A percentile compares a stretch with the other conserved stretches of the same genome.
phyloP scores from a whole-genome alignment of 2,329 filamentous ascomycete genomes.

The Amesomyces nigricolor region DNA sequence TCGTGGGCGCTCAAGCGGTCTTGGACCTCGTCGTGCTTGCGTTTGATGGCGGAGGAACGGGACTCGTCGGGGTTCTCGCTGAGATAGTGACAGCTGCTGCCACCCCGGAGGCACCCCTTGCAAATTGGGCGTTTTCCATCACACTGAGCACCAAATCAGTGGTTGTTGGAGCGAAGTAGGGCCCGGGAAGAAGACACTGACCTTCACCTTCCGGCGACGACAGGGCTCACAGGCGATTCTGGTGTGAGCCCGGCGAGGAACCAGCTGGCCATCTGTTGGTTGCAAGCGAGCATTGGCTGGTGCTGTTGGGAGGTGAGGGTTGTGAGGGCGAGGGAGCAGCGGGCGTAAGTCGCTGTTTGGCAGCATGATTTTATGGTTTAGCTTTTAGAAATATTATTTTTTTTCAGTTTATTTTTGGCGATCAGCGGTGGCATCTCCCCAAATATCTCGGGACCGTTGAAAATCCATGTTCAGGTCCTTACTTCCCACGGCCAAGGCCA shows the following conservation, averaged over 20 bases:
- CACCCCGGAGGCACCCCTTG: not conserved
- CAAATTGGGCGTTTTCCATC: conserved; percentile 4
- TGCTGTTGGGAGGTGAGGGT: not conserved
- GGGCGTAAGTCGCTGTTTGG: too few relatives aligned
- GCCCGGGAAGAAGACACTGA: not conserved
- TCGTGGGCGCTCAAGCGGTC: conserved; percentile 5
- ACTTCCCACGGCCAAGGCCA: too few relatives aligned
- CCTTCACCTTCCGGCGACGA: conserved; percentile 7
- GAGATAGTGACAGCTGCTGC: not conserved
- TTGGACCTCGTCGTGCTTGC: conserved; percentile 3
- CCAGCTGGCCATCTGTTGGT: not conserved
- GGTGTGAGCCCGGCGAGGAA: not conserved
- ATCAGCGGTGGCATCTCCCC: too few relatives aligned
- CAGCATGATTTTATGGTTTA: too few relatives aligned
- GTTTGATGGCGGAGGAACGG: conserved; percentile 4
- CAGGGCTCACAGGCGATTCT: not conserved
- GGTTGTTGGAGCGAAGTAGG: too few relatives aligned
- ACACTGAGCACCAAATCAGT: not conserved
- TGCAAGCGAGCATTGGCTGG: not conserved
- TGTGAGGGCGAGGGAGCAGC: too few relatives aligned
- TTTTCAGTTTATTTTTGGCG: too few relatives aligned
- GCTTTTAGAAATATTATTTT: too few relatives aligned
- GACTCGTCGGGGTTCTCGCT: conserved; percentile 5
- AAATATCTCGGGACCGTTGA: too few relatives aligned
- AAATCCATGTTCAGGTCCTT: too few relatives aligned